Percentiles rank a stretch among this genome's conserved stretches.
Evolutionary conservation across 345 rosid species (phyloP).

Genomic region (Hibiscus trionum): DNA sequence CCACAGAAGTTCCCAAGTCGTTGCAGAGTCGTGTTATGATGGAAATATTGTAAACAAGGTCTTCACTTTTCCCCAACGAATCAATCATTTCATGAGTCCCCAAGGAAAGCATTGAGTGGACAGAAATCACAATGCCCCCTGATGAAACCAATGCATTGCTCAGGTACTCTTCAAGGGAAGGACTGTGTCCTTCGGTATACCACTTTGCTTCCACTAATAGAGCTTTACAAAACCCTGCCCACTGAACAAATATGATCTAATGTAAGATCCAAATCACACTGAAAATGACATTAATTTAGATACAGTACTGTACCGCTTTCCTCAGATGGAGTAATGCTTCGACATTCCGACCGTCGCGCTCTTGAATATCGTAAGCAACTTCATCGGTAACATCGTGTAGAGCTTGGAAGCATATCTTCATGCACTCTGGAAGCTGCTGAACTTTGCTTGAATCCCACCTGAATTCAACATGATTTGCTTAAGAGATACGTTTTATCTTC

Average conservation of each 20-base stretch:
- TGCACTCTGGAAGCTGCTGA: conserved; percentile 31
- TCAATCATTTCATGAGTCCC: conserved; percentile 2
- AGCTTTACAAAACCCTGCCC: conserved; percentile 46
- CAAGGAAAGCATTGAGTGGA: conserved; percentile 22
- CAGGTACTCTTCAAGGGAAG: conserved; percentile 36
- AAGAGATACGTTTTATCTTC: not conserved
- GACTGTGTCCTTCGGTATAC: conserved; percentile 24
- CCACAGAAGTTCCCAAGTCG: conserved; percentile 32
- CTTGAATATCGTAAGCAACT: conserved; percentile 30
- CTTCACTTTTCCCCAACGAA: conserved; percentile 12
- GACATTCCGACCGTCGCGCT: conserved; percentile 16
- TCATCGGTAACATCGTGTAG: conserved; percentile 25
- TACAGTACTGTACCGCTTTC: conserved; percentile 25
- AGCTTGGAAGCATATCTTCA: conserved; percentile 37
- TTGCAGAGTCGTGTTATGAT: conserved; percentile 43
- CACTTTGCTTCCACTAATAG: conserved; percentile 46
- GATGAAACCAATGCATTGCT: conserved; percentile 40
- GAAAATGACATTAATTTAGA: not conserved
- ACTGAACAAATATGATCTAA: conserved; percentile 18
- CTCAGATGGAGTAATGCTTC: conserved; percentile 21
- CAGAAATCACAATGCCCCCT: conserved; percentile 27
- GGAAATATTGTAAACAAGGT: conserved; percentile 26
- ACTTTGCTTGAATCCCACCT: conserved; percentile 33
- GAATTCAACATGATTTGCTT: not conserved
- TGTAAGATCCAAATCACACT: not conserved